These are phyloP conservation scores for Nissolia schottii DNA, from an alignment of 306 rosid species.

Conservation along the genomic window DNA sequence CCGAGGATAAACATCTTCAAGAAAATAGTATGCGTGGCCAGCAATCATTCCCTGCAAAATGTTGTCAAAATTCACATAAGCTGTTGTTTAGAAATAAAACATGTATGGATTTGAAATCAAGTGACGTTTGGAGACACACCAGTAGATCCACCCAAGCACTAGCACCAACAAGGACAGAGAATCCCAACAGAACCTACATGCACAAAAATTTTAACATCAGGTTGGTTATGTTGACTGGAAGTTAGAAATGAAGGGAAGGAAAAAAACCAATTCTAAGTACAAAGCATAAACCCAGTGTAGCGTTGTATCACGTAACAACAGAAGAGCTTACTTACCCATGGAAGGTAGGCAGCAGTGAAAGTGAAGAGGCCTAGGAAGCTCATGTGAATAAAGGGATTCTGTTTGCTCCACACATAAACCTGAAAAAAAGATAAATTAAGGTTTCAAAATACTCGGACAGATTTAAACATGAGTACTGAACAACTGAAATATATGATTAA, in stretches of 20 bases:
- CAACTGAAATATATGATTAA: background rate
- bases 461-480: background rate
- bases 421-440: constrained; percentile 28
- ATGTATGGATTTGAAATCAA: constrained; percentile 3
- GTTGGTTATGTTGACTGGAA: constrained; percentile 7
- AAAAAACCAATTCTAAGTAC: background rate
- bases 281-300: background rate
- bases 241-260: background rate
- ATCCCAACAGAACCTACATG: constrained; percentile 80
- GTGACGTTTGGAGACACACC: constrained; percentile 43
- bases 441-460: background rate
- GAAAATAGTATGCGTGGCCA: constrained; percentile 95
- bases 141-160: constrained; percentile 96
- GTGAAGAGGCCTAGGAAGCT: constrained; percentile 93
- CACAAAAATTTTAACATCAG: background rate
- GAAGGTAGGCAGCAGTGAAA: constrained; percentile 94
- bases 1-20: constrained; percentile 85
- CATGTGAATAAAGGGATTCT: constrained; percentile 94
- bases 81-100: background rate
- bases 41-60: constrained; percentile 89
- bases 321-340: constrained; percentile 69
- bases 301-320: constrained; percentile 7
- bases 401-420: constrained; percentile 99
- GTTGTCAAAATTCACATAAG: constrained; percentile 9
- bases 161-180: constrained; percentile 95